Evolutionary conservation across 2,329 filamentous ascomycete genomes (phyloP), one percentile per base, ranked within the genome.

Genomic region (Talaromyces pinophilus): DNA sequence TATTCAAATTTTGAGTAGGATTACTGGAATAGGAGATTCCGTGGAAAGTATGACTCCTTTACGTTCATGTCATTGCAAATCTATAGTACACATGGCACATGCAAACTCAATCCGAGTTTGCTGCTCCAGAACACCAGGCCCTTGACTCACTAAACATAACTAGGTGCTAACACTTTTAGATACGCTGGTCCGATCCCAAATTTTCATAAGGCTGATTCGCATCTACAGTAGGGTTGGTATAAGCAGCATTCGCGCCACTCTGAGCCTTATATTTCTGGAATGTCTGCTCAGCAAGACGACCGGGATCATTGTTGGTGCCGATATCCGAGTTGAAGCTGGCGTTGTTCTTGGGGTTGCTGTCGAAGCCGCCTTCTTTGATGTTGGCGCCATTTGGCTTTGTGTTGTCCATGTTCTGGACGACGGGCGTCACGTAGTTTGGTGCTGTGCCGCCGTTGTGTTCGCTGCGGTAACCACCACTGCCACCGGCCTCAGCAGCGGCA

Each of bases 231-330:
- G 65, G 60, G 42, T 67, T 67, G 3, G 71, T 70, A 44, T 70
- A 69, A 5, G 68, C 73, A 33, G 72, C 73, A 60, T 73, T 71
- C 10, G 70, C 67, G 17, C 71, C 75, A 59, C 72, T 75, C 67
- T 76, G 72, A 1, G 73, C 71, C 46, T 70, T 74, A 17, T 59
- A 68, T 13, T 70, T 74, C 70, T 78, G 72, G 69, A 80, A 79
- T 42, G 72, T 70, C 35, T 71, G 72, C 70, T 79, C 74, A 6
- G 85, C 86, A 19, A 76, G 71, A 35, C 86, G 77, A 2, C 82
- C 82, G 2, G 87, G 86, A 70, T 89, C 87, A 48, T 86, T 80
- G 68, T 82, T 75, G 2, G 79, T 79, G 2, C 86, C 86, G 67
- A 88, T 83, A 28, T 86, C 82, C 15, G 77, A 75, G 28, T 72